Conservation (phyloP, 495 filamentous ascomycete genomes). For the Xylaria palmicola region DNA sequence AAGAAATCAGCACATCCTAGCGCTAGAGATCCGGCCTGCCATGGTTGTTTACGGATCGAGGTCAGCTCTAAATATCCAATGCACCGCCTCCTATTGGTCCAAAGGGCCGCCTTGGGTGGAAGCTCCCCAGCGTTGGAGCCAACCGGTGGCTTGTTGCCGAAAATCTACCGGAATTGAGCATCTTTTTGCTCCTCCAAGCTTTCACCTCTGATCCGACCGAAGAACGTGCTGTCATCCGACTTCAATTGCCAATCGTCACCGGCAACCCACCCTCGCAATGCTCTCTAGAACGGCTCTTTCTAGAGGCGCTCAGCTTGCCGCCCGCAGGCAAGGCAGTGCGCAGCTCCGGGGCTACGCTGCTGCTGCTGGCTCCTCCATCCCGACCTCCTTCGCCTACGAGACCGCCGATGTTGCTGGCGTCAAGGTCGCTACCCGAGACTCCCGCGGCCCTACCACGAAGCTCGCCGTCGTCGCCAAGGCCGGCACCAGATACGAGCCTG, state of each 20-base stretch:
- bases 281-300: slow-evolving; percentile 77
- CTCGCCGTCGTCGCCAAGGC: slow-evolving; percentile 90
- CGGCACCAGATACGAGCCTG: slow-evolving; percentile 84
- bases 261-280: slow-evolving; percentile 64
- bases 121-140: background rate
- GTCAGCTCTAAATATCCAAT: slow-evolving; percentile 6
- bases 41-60: background rate
- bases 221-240: slow-evolving; percentile 38
- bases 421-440: slow-evolving; percentile 87
- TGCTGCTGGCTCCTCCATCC: slow-evolving; percentile 66
- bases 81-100: slow-evolving; percentile 9
- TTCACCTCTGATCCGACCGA: slow-evolving; percentile 21
- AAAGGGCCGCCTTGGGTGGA: background rate
- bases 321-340: slow-evolving; percentile 62
- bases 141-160: slow-evolving; percentile 25
- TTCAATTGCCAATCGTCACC: slow-evolving; percentile 48
- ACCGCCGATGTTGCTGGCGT: slow-evolving; percentile 79
- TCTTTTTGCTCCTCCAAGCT: slow-evolving; percentile 31
- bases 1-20: too few relatives aligned
- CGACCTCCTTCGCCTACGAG: slow-evolving; percentile 77
- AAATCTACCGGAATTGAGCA: slow-evolving; percentile 39
- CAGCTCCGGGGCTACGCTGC: slow-evolving; percentile 69
- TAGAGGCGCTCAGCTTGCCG: slow-evolving; percentile 73
- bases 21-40: too few relatives aligned
- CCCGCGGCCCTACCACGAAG: slow-evolving; percentile 81